Evolutionary conservation across 2,329 filamentous ascomycete genomes (phyloP), one percentile per base, ranked within the genome.

Genomic region (Trichoderma sp.): DNA sequence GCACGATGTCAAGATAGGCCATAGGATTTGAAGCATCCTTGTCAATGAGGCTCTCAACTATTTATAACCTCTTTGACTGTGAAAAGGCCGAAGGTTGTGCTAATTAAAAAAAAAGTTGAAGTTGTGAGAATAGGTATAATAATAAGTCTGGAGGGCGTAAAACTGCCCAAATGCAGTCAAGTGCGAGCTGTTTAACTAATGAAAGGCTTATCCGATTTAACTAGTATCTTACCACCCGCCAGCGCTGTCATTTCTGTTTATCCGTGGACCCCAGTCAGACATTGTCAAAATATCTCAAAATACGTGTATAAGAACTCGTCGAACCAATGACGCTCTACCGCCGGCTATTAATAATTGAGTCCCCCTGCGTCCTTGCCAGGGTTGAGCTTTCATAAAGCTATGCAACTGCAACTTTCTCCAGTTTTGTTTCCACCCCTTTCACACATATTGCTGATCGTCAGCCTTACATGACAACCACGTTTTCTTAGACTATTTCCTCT

Each of bases 211-310:
- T 61, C 37, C n/a, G 19, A 31, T 5, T 16, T 10, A 31, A 16
- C 58, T 61, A 61, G 40, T 47, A 60, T 61, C 58, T 61, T 40
- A 61, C 58, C 37, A 61, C 58, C 40, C 6, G 37, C 43, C 43
- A 21, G 16, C 21, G 16, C 37, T 8, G 27, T 31, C 58, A 60
- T 21, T 24, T 24, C 24, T 58, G 33, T 58, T 21, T 58, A 21
- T 27, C 4, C 27, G n/a, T 40, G 31, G 5, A n/a, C 37, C 58
- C 58, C 21, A 31, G 58, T 61, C 58, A 11, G 29, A 2, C 47
- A 8, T 60, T 4, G 16, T 24, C 58, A 27, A 61, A 61, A 61
- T 47, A 40, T 61, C 58, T 31, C 58, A 47, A n/a, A n/a, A 43
- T 43, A 16, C 13, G n/a, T 40, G 19, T 13, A 61, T 61, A 27